Base-by-base conservation (phyloP, 352 stramenopile species). In the Phytophthora kernoviae region DNA sequence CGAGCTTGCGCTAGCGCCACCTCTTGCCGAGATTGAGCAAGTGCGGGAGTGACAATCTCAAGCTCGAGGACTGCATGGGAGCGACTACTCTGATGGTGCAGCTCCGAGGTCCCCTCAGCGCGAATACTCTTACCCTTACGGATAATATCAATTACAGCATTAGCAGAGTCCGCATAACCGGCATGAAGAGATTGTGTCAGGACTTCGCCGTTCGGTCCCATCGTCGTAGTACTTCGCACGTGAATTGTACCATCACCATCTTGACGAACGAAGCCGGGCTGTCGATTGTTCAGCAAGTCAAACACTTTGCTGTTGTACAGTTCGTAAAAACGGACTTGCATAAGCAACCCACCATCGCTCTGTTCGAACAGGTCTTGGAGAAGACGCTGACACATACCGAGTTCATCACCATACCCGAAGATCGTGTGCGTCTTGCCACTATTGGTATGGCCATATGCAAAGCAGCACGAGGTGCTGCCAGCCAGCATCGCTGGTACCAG, bases 361-460 rank as follows among this genome's bases (percentile, higher is more conserved):
- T 26, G 9, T 9, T 44, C 22, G 48, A 87, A 83, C 26, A 87
- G 49, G 1, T 79, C 70, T 10, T 59, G 45, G 1, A 79, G 46
- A 6, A 78, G 63, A 22, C 58, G 62, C 20, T 78, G 68, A 46
- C 68, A 83, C 58, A 84, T 65, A 15, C 77, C 75, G 2, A 58
- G 57, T 30, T 81, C 72, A 17, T 41, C n/a, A 1, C 47, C 70
- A 30, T 87, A 85, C 20, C 77, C 77, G 43, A 87, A 81, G 56
- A 87, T 84, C 41, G 77, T 84, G 59, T 87, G 77, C 15, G 77
- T 87, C 70, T 87, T 87, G 45, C 77, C 77, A 49, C 68, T 83
- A 46, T 81, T 81, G 7, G 77, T 87, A 50, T 87, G 73, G 3
- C 75, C 77, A 54, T 85, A 87, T 3, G 77, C 75, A 44, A 87